phyloP scores from a whole-genome alignment of 2,329 filamentous ascomycete species.

The Scedosporium aurantiacum region DNA sequence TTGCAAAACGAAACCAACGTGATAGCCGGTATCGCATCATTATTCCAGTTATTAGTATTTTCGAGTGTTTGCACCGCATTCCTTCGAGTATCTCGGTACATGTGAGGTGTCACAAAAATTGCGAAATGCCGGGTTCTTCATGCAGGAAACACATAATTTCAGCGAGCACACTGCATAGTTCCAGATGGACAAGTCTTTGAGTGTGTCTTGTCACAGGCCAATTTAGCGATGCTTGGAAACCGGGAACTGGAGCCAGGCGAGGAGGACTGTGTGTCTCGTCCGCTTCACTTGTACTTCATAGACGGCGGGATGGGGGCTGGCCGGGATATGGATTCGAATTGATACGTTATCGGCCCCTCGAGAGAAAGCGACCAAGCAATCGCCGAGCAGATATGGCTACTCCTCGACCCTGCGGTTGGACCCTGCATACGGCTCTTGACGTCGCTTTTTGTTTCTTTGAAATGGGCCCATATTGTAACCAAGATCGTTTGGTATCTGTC shows the following conservation, averaged over 20 bases:
- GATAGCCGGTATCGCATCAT: neutral
- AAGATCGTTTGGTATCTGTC: neutral
- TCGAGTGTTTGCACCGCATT: neutral
- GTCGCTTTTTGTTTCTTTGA: neutral
- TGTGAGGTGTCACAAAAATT: neutral
- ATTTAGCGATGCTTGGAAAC: neutral
- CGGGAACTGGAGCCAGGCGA: neutral
- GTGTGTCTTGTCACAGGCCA: neutral
- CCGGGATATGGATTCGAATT: neutral
- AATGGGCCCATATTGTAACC: neutral
- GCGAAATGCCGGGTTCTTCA: neutral
- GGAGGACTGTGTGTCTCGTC: neutral
- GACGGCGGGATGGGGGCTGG: neutral
- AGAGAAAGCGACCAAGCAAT: neutral
- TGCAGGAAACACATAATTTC: neutral
- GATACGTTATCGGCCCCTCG: neutral
- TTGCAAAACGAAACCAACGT: neutral
- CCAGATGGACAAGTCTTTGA: neutral
- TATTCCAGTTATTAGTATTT: neutral
- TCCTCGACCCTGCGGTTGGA: neutral
- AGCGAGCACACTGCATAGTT: neutral
- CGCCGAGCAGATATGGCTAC: neutral
- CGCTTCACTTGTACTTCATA: neutral
- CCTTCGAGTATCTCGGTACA: neutral
- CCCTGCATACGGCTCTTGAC: neutral